Percentiles rank a stretch among this genome's conserved stretches.
These are phyloP conservation scores for Dioscorea alata DNA, from an alignment of 106 monocot species.

Conservation along the genomic window DNA sequence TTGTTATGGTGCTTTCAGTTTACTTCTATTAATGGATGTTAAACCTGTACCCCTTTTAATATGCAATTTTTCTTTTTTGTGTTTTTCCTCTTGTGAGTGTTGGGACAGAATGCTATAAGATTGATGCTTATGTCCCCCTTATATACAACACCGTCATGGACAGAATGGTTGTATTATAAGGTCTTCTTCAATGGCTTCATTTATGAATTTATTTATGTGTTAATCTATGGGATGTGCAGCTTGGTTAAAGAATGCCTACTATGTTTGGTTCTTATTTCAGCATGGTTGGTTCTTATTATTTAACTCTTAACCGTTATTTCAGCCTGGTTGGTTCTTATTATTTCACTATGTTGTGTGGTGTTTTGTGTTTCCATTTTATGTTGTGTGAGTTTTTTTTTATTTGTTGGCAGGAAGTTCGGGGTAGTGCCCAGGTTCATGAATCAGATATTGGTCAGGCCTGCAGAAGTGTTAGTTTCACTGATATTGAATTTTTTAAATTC, in stretches of 20 bases:
- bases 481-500: too few relatives aligned
- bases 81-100: too few relatives aligned
- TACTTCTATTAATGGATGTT: too few relatives aligned
- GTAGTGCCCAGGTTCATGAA: constrained; percentile 35
- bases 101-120: constrained; percentile 51
- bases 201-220: too few relatives aligned
- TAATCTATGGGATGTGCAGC: constrained; percentile 82
- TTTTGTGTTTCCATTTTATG: too few relatives aligned
- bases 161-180: constrained; percentile 77
- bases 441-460: constrained; percentile 71
- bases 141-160: constrained; percentile 81
- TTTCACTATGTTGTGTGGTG: too few relatives aligned
- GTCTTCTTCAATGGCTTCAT: constrained; percentile 10
- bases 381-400: neutral
- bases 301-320: constrained; percentile 54
- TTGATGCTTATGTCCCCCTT: constrained; percentile 71
- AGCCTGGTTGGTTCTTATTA: constrained; percentile 41
- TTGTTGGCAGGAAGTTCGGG: constrained; percentile 49
- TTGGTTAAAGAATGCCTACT: constrained; percentile 57
- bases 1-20: too few relatives aligned
- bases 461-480: constrained; percentile 51
- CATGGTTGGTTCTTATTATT: constrained; percentile 30
- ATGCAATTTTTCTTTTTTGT: too few relatives aligned
- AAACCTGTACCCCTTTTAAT: too few relatives aligned
- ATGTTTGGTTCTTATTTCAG: constrained; percentile 76